Evolutionary conservation across 2,329 filamentous ascomycete species (phyloP).

Genomic region (Cryphonectria carpinicola): DNA sequence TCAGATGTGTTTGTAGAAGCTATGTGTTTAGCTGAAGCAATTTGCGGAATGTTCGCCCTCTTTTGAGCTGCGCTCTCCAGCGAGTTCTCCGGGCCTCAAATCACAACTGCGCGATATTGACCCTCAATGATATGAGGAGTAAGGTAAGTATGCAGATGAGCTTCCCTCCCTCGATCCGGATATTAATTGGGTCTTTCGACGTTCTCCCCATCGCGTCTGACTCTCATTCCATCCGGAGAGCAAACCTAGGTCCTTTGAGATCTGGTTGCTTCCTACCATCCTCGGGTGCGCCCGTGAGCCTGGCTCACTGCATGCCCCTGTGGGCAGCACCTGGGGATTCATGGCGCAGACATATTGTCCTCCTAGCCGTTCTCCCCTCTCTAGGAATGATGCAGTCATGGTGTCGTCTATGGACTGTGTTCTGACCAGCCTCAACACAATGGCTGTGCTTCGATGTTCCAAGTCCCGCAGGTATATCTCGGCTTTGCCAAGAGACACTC

Average conservation of each 20-base stretch:
- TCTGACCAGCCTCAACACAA: constrained; percentile 10
- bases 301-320: not conserved
- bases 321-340: not conserved
- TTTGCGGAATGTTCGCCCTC: not conserved
- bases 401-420: not conserved
- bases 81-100: not conserved
- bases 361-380: not conserved
- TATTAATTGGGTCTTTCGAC: constrained; percentile 47
- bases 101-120: not conserved
- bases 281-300: not conserved
- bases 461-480: no score
- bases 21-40: not conserved
- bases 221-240: constrained; percentile 39
- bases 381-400: constrained; percentile 17
- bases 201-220: constrained; percentile 34
- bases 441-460: not conserved
- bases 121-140: not conserved
- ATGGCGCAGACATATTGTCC: not conserved
- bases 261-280: constrained; percentile 16
- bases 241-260: not conserved
- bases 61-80: not conserved
- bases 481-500: not conserved
- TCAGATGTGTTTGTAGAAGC: not conserved
- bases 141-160: not conserved
- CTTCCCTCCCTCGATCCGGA: constrained; percentile 33